Conservation (phyloP, 2,329 filamentous ascomycete genomes). For the Clonostachys rosea region DNA sequence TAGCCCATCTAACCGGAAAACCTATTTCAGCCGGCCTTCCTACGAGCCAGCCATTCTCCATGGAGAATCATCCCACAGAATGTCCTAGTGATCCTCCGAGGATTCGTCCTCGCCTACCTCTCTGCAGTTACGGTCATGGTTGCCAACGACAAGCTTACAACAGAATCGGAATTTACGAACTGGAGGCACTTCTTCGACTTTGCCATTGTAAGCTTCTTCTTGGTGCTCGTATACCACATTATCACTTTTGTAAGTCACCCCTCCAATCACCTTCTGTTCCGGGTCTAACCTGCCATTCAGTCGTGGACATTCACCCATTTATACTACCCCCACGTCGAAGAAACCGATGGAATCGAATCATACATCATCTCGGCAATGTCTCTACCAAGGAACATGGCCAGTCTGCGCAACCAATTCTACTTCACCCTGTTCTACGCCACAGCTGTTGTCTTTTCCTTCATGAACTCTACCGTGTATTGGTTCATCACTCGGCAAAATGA, state of each 20-base stretch:
- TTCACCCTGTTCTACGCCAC: slow-evolving; percentile 47
- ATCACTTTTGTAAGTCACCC: slow-evolving; percentile 36
- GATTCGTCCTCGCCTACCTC: slow-evolving; percentile 35
- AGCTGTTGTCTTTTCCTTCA: slow-evolving; percentile 38
- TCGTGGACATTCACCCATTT: slow-evolving; percentile 48
- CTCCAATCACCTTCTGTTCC: background rate
- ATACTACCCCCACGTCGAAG: slow-evolving; percentile 35
- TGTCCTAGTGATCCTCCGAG: slow-evolving; percentile 36
- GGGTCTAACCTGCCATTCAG: slow-evolving; percentile 16
- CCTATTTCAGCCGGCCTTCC: slow-evolving; percentile 37
- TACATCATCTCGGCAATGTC: slow-evolving; percentile 34
- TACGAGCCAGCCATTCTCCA: slow-evolving; percentile 46
- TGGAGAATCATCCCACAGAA: slow-evolving; percentile 42
- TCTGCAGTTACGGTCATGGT: slow-evolving; percentile 32
- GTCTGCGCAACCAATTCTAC: slow-evolving; percentile 34
- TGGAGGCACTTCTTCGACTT: slow-evolving; percentile 45
- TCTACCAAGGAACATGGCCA: slow-evolving; percentile 34
- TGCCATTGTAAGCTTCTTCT: slow-evolving; percentile 33
- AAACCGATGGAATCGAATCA: slow-evolving; percentile 27
- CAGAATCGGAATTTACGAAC: slow-evolving; percentile 26
- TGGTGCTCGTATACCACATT: slow-evolving; percentile 39
- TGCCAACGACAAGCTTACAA: slow-evolving; percentile 37
- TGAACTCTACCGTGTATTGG: slow-evolving; percentile 48
- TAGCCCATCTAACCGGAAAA: background rate
- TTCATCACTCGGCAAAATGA: slow-evolving; percentile 27